Conservation (phyloP, 345 rosid genomes). For the Geranium brycei region DNA sequence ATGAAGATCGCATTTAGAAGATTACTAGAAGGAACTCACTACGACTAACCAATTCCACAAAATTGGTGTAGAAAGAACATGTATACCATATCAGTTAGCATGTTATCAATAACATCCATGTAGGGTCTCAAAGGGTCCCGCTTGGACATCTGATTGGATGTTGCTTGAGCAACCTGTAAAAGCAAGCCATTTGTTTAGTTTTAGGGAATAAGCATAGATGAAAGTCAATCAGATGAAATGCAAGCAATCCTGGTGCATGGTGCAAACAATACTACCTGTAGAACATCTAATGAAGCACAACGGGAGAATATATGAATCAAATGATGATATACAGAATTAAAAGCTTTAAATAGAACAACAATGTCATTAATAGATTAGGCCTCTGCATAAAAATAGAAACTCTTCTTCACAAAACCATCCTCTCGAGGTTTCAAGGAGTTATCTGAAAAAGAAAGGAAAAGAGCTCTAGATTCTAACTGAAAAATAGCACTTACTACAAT, state of each 20-base stretch:
- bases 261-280: not conserved
- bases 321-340: not conserved
- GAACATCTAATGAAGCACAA: not conserved
- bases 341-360: not conserved
- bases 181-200: not conserved
- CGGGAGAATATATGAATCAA: not conserved
- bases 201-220: not conserved
- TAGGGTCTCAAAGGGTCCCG: constrained; percentile 94
- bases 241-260: not conserved
- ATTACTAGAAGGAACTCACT: not conserved
- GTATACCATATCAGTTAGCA: constrained; percentile 76
- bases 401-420: not conserved
- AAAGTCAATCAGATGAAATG: not conserved
- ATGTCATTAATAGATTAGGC: not conserved
- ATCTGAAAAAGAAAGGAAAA: not conserved
- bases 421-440: not conserved
- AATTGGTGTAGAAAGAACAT: not conserved
- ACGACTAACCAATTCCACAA: constrained; percentile 4
- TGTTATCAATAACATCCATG: constrained; percentile 87
- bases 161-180: constrained; percentile 89
- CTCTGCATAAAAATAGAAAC: not conserved
- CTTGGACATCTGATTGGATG: constrained; percentile 98
- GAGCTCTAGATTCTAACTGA: not conserved
- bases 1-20: constrained; percentile 17
- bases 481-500: constrained; percentile 58